Evolutionary conservation across 495 filamentous ascomycete species (phyloP).

Genomic region (Emericellopsis terricola): DNA sequence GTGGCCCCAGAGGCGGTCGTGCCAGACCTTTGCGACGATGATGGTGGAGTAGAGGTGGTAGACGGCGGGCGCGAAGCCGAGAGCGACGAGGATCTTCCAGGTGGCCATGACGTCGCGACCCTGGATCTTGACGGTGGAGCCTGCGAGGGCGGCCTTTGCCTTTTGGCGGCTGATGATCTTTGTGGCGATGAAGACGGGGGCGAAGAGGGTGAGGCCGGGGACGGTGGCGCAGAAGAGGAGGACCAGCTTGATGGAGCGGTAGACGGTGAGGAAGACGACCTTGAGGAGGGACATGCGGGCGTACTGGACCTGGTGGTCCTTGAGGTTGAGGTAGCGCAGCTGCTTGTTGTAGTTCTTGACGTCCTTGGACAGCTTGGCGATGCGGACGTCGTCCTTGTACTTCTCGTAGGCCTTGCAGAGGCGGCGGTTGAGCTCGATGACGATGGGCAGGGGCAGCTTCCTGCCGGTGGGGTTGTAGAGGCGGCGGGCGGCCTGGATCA

Average conservation of each 20-base stretch:
- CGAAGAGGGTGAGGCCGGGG: conserved; percentile 75
- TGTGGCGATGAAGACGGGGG: conserved; percentile 75
- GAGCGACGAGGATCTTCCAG: conserved; percentile 89
- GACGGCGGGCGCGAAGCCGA: conserved; percentile 72
- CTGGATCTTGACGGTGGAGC: conserved; percentile 84
- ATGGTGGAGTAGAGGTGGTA: conserved; percentile 64
- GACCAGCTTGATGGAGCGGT: conserved; percentile 57
- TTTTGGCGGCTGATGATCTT: conserved; percentile 86
- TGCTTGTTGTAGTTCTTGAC: conserved; percentile 80
- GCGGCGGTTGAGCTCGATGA: conserved; percentile 90
- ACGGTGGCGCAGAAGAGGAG: conserved; percentile 66
- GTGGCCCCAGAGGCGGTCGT: conserved; percentile 61
- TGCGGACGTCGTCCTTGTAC: conserved; percentile 81
- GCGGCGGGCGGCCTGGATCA: conserved; percentile 85
- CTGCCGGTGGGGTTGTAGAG: conserved; percentile 89
- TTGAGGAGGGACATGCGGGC: conserved; percentile 61
- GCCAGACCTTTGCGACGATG: conserved; percentile 61
- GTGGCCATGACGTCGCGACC: conserved; percentile 93
- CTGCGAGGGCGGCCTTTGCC: conserved; percentile 75
- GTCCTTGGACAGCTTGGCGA: conserved; percentile 57
- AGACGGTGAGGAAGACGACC: conserved; percentile 61
- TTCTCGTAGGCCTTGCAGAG: conserved; percentile 81
- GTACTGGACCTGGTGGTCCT: conserved; percentile 92
- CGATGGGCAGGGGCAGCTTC: conserved; percentile 82
- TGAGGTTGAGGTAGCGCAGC: conserved; percentile 66